Base-by-base conservation (phyloP, 2,329 filamentous ascomycete species). In the Ascochyta clinopodiicola region DNA sequence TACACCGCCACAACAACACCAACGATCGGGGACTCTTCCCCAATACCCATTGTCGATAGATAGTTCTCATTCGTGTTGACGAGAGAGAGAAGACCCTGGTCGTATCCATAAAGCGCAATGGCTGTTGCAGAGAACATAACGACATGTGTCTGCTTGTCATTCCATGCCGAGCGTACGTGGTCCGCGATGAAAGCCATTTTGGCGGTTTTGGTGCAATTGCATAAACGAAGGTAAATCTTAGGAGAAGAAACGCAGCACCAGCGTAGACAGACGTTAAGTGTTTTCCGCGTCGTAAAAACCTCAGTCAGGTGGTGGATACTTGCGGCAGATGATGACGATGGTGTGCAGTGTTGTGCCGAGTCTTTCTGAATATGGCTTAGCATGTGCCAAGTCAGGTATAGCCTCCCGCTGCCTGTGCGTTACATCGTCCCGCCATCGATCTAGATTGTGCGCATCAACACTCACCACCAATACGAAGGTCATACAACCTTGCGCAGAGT, bases 1-100 rank as follows among this genome's bases (percentile, higher is more conserved):
- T 87, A 87, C 27, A 87, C 78, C 2, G 82, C 82, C 15, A 87
- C 84, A 49, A 86, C 84, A 51, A 86, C 77, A 49, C 85, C 84
- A 32, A 87, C 83, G 21, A 86, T 63, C 1, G 82, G 78, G 4
- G 79, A 80, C 29, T 81, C 76, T 59, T 76, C 75, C 6, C 63
- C 54, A 32, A 87, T 83, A 43, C 78, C 78, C 84, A 88, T 87
- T 27, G 83, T 86, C 6, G 69, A 57, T 1, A 87, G 80, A 62
- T 87, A 87, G 60, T 80, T 57, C 44, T 79, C 61, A 59, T 84
- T 84, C 1, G 81, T 84, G 62, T 84, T 84, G 72, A 84, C 82
- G 34, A 84, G 70, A 45, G 76, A 79, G 64, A 69, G 83, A 81
- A 84, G 83, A 35, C 80, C 79, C 60, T 74, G 67, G 35, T 73